These are phyloP conservation scores for Coniella vitis DNA, from an alignment of 2,329 filamentous ascomycete species.

Conservation along the genomic window DNA sequence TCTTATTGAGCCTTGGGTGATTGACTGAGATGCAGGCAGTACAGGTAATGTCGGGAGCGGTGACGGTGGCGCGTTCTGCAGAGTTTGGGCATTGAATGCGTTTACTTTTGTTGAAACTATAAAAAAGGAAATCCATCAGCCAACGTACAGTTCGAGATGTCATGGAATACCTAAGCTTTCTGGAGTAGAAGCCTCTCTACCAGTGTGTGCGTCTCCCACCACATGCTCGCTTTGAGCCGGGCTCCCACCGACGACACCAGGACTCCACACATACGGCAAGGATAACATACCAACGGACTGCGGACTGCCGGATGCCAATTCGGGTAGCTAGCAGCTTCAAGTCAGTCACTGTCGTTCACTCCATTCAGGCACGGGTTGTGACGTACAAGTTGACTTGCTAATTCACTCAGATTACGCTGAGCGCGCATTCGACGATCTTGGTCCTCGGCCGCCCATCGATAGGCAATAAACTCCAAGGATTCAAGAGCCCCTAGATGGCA, in stretches of 20 bases:
- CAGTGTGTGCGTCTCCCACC: not conserved
- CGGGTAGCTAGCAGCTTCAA: not conserved
- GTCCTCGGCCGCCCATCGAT: slow-evolving; percentile 55
- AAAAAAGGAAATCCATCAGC: slow-evolving; percentile 19
- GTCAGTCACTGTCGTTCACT: not conserved
- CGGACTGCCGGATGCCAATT: not conserved
- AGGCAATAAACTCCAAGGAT: slow-evolving; percentile 45
- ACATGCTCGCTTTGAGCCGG: slow-evolving; percentile 1
- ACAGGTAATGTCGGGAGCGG: slow-evolving; percentile 15
- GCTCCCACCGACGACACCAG: not conserved
- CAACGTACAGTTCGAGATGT: slow-evolving; percentile 8
- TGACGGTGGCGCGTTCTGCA: slow-evolving; percentile 12
- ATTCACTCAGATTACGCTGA: slow-evolving; percentile 38
- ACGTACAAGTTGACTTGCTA: slow-evolving; percentile 35
- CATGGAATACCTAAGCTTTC: slow-evolving; percentile 11
- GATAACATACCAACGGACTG: slow-evolving; percentile 12
- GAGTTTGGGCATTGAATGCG: slow-evolving; percentile 5
- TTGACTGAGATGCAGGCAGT: not conserved
- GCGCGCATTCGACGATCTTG: slow-evolving; percentile 41
- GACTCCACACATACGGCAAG: not conserved
- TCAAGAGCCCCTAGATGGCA: slow-evolving; percentile 34
- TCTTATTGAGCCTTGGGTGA: not conserved
- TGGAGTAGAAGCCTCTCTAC: slow-evolving; percentile 7
- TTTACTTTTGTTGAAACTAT: slow-evolving; percentile 14
- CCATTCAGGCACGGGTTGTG: not conserved